phyloP scores from a whole-genome alignment of 1,284 basidiomycete species.

The Athelia sp. region DNA sequence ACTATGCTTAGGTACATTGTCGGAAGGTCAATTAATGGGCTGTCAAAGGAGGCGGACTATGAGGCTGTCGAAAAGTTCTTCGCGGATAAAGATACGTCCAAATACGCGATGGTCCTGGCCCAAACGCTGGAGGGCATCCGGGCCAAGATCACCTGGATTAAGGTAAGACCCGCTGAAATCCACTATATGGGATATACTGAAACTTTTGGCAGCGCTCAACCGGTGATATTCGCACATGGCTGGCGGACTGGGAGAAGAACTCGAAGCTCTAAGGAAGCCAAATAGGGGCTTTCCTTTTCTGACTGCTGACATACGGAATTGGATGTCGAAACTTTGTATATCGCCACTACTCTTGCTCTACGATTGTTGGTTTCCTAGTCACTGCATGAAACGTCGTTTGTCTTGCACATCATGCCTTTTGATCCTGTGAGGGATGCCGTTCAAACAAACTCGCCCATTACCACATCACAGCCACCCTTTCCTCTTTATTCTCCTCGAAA shows the following conservation, averaged over 20 bases:
- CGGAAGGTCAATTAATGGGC: slow-evolving; percentile 3
- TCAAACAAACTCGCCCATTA: slow-evolving; percentile 53
- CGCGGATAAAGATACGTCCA: slow-evolving; percentile 62
- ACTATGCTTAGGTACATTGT: slow-evolving; percentile 52
- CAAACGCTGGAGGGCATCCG: slow-evolving; percentile 67
- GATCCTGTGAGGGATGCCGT: slow-evolving; percentile 81
- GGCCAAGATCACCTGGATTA: slow-evolving; percentile 53
- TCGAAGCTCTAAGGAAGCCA: slow-evolving; percentile 7
- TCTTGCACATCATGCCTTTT: slow-evolving; percentile 38
- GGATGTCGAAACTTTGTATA: neutral
- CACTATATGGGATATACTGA: slow-evolving; percentile 2
- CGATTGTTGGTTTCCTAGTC: too few species aligned
- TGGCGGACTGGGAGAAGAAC: slow-evolving; percentile 35
- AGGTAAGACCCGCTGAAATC: slow-evolving; percentile 32
- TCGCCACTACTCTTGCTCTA: neutral
- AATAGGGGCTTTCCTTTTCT: neutral
- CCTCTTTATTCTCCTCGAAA: slow-evolving; percentile 13
- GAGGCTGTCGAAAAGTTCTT: slow-evolving; percentile 65
- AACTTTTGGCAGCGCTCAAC: slow-evolving; percentile 41
- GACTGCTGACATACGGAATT: neutral
- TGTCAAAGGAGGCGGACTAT: slow-evolving; percentile 52
- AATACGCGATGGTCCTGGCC: slow-evolving; percentile 56
- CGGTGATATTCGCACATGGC: slow-evolving; percentile 56
- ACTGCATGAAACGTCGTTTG: too few species aligned
- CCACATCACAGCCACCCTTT: slow-evolving; percentile 12